Base-by-base conservation (phyloP, 2,329 filamentous ascomycete species). In the Leptodontidium sp. region DNA sequence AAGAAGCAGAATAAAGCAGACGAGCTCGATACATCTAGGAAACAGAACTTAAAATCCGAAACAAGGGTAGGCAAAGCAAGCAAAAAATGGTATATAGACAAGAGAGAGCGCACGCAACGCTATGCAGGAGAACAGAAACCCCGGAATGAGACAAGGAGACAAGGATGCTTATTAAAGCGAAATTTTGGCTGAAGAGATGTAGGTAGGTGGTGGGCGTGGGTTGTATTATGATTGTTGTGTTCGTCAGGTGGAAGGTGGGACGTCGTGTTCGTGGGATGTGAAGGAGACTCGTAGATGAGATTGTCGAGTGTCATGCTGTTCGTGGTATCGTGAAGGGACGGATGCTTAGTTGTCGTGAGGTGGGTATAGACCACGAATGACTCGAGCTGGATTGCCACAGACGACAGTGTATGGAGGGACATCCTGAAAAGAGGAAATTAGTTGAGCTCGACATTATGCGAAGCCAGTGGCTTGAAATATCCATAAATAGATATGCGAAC, bases 401-500 rank as follows among this genome's bases (percentile, higher is more conserved):
- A 75, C 77, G 43, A 79, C 73, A 4, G 77, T 78, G 64, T 76
- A 78, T 49, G 76, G 74, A 59, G 77, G 77, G n/a, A 79, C 77
- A 67, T 79, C 76, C 78, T 79, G 32, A 12, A 52, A 61, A 45
- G 12, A 24, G 14, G 38, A n/a, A 57, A 45, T 52, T 53, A 43
- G 57, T 53, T 50, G 32, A 29, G 14, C 50, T 53, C 50, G 15
- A 38, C 15, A 29, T 62, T 17, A 64, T 57, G 26, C 7, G 14
- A 52, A 53, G 2, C 4, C 12, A 49, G 3, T 47, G 12, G 29
- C 17, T 35, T 43, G 24, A 53, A 5, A 32, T 61, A 26, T 47
- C 38, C 14, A 40, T 12, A 35, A 40, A 24, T 21, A 57, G 45
- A 47, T 47, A 32, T 55, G 47, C 35, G 21, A 65, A 80, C 84